Conservation (phyloP, 495 filamentous ascomycete genomes). For the Talaromyces trachyspermus region DNA sequence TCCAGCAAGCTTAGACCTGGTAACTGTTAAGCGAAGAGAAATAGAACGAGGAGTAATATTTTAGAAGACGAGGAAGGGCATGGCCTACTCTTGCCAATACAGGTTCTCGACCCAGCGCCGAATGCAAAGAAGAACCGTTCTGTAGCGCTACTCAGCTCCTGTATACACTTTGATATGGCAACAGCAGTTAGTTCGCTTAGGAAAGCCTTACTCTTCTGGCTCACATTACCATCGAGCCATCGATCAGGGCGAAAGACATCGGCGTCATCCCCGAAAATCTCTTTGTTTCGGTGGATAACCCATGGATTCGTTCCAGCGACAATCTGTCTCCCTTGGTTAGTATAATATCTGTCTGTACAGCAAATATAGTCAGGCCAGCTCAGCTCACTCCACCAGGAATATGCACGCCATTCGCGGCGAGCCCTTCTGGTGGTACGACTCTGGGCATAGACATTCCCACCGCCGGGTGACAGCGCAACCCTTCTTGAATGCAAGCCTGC, state of each 20-base stretch:
- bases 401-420: slow-evolving; percentile 23
- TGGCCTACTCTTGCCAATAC: slow-evolving; percentile 59
- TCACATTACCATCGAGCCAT: slow-evolving; percentile 47
- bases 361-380: neutral
- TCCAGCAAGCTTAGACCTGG: neutral
- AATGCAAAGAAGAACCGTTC: slow-evolving; percentile 36
- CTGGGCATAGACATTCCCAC: slow-evolving; percentile 21
- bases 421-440: slow-evolving; percentile 21
- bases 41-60: slow-evolving; percentile 70
- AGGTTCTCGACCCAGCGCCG: slow-evolving; percentile 57
- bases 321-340: slow-evolving; percentile 5
- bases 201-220: slow-evolving; percentile 1
- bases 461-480: slow-evolving; percentile 37
- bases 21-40: neutral
- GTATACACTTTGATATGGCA: neutral
- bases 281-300: slow-evolving; percentile 42
- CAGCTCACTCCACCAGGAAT: slow-evolving; percentile 34
- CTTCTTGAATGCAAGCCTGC: slow-evolving; percentile 43
- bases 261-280: slow-evolving; percentile 50
- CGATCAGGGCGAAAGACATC: slow-evolving; percentile 51
- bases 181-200: neutral
- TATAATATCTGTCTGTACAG: neutral
- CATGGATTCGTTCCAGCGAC: slow-evolving; percentile 42
- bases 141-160: slow-evolving; percentile 1
- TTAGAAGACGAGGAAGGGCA: slow-evolving; percentile 69